phyloP scores from a whole-genome alignment of 163 green algal species.

The Chlorella variabilis region DNA sequence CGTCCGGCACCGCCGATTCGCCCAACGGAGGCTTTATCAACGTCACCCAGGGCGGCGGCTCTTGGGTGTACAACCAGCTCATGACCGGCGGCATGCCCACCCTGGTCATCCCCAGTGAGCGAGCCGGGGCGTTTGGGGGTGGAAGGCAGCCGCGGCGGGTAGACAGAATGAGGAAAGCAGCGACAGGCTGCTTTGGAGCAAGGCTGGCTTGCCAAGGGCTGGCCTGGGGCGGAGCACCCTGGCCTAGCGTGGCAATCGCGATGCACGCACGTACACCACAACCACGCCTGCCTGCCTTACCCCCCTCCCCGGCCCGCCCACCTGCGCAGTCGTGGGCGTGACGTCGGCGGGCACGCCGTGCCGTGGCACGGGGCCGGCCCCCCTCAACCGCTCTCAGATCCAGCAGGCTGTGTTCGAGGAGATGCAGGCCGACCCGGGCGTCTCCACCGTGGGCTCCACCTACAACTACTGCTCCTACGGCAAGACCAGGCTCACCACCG shows the following conservation, averaged over 20 bases:
- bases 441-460: not conserved
- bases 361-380: not conserved
- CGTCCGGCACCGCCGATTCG: not conserved
- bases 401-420: slow-evolving; percentile 1
- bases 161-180: too few relatives aligned
- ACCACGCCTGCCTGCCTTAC: too few relatives aligned
- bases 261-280: too few relatives aligned
- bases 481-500: not conserved
- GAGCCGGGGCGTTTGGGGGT: too few relatives aligned
- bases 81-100: not conserved
- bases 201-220: too few relatives aligned
- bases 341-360: not conserved
- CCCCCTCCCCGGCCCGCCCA: not conserved
- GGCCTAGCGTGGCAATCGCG: too few relatives aligned
- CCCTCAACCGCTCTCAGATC: not conserved
- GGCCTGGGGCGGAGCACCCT: too few relatives aligned
- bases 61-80: not conserved
- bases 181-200: too few relatives aligned
- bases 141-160: too few relatives aligned
- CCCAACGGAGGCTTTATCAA: not conserved
- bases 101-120: slow-evolving; percentile 23
- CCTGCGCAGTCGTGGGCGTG: not conserved
- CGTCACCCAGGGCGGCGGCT: not conserved
- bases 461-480: not conserved
- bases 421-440: not conserved